Conservation (phyloP, 352 stramenopile species). For the Pythium apleroticum region DNA sequence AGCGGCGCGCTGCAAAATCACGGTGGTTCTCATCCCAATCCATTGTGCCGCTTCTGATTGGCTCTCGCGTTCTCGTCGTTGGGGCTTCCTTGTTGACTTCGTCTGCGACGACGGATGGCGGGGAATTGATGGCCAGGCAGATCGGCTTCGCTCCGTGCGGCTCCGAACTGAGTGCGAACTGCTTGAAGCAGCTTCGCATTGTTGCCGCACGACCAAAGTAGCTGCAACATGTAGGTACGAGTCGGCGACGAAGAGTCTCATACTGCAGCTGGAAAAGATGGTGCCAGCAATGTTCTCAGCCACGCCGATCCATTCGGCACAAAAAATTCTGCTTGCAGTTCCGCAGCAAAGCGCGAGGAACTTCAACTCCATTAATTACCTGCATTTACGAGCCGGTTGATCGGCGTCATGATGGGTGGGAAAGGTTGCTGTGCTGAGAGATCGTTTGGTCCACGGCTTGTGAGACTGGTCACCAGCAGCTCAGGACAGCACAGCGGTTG, state of each 20-base stretch:
- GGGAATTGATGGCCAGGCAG: slow-evolving; percentile 3
- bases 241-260: too few species aligned
- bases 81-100: neutral
- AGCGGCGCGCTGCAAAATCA: slow-evolving; percentile 17
- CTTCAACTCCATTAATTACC: too few species aligned
- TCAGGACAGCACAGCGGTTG: neutral
- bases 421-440: slow-evolving; percentile 7
- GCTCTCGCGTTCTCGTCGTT: neutral
- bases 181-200: slow-evolving; percentile 5
- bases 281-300: slow-evolving; percentile 5
- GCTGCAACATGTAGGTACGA: slow-evolving; percentile 9
- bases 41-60: slow-evolving; percentile 12
- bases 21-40: slow-evolving; percentile 5
- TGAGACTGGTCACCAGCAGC: neutral
- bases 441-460: neutral
- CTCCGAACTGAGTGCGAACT: neutral
- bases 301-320: neutral
- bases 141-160: neutral
- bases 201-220: neutral
- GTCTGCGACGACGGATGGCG: slow-evolving; percentile 4
- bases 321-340: slow-evolving; percentile 6
- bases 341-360: neutral
- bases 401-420: neutral
- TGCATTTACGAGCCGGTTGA: slow-evolving; percentile 2
- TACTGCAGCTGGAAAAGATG: slow-evolving; percentile 1